Base-by-base conservation (phyloP, 805 yeast species). In the Yamadazyma laniorum region DNA sequence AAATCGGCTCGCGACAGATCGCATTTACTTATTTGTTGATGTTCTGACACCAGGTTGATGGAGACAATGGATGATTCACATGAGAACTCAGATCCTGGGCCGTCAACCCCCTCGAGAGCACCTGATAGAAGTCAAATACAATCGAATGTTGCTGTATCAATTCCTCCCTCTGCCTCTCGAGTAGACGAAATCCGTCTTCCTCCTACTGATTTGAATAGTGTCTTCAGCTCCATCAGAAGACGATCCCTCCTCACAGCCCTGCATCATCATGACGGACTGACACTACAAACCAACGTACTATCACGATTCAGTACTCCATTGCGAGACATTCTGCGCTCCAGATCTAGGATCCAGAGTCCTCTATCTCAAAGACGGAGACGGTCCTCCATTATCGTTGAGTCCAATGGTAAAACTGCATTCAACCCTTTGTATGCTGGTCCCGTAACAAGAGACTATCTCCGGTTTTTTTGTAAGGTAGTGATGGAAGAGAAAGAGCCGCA, bases 381-480 rank as follows among this genome's bases (percentile, higher is more conserved):
- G 12, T 55, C 65, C 1, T 62, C 66, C 0, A 50, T 60, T 21
- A 43, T 58, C 2, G 30, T 47, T 4, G 51, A 52, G 11, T 42
- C 33, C 4, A 43, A 47, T 11, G 67, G 37, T 6, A 53, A 25
- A 35, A 27, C 47, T 11, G 43, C 50, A 2, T 64, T 51, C 38
- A 63, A 63, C 16, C 49, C 25, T 11, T 15, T 18, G 14, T 34
- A 34, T 14, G 18, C 36, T 5, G 36, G 36, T 8, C 36, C 36
- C 1, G 15, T 34, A 15, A 65, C 71, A 2, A 53, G 58, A 9
- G 70, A 64, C 35, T 68, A 61, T 29, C 50, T 67, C 26, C 49
- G 64, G 25, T 57, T 56, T 13, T 57, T 66, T 32, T 65, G 72
- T 32, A 50, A 53, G 29, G 63, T 65, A 1, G 53, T 55, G 12